Conservation (phyloP, 1,284 basidiomycete species). For the Malassezia globosa region DNA sequence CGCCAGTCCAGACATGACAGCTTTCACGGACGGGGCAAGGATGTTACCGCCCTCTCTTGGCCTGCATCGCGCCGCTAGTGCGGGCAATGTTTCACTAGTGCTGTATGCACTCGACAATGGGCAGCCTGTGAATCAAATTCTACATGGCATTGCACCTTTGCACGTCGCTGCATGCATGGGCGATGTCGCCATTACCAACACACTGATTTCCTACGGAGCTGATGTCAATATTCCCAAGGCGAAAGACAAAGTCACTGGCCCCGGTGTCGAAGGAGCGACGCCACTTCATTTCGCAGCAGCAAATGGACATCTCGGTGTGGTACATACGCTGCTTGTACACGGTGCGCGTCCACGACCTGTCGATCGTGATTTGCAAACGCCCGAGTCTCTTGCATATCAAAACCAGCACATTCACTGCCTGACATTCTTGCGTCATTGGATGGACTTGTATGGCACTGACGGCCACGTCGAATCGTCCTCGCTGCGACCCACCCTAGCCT, state of each 20-base stretch:
- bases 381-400: slow-evolving; percentile 30
- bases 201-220: slow-evolving; percentile 38
- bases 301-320: slow-evolving; percentile 35
- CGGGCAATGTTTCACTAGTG: slow-evolving; percentile 38
- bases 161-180: slow-evolving; percentile 41
- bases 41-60: slow-evolving; percentile 29
- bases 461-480: slow-evolving; percentile 24
- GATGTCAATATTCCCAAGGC: slow-evolving; percentile 19
- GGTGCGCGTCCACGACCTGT: slow-evolving; percentile 30
- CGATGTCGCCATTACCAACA: slow-evolving; percentile 25
- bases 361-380: slow-evolving; percentile 29
- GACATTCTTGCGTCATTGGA: slow-evolving; percentile 27
- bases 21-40: too few species aligned
- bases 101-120: slow-evolving; percentile 42
- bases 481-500: neutral
- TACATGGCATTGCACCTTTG: slow-evolving; percentile 39
- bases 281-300: slow-evolving; percentile 44
- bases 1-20: too few species aligned
- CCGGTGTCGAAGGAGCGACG: slow-evolving; percentile 37
- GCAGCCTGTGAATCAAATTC: slow-evolving; percentile 28
- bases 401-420: slow-evolving; percentile 27
- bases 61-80: slow-evolving; percentile 35
- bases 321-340: slow-evolving; percentile 31
- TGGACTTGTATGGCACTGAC: slow-evolving; percentile 27
- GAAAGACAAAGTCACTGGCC: slow-evolving; percentile 10